A percentile compares a stretch with the other conserved stretches of the same genome.
These are phyloP conservation scores for Aspergillus clavatus DNA, from an alignment of 2,329 filamentous ascomycete species.

Conservation along the genomic window DNA sequence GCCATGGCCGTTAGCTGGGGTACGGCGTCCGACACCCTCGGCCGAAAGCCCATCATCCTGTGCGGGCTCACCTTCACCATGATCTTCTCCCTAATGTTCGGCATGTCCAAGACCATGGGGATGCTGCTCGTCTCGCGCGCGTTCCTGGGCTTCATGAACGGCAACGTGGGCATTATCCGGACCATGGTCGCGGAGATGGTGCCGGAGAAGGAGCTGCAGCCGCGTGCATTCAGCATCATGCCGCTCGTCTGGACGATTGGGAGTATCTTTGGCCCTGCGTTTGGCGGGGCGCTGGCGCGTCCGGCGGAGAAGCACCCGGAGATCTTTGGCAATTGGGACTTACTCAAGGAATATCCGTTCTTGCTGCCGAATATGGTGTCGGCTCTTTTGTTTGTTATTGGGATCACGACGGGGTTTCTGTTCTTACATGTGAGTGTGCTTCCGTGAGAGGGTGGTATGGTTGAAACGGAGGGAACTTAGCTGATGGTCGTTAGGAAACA, in stretches of 20 bases:
- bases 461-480: background rate
- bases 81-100: conserved; percentile 74
- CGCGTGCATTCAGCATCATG: conserved; percentile 88
- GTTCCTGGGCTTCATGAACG: conserved; percentile 78
- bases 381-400: conserved; percentile 70
- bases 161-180: conserved; percentile 88
- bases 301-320: conserved; percentile 69
- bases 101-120: conserved; percentile 69
- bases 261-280: conserved; percentile 78
- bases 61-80: conserved; percentile 71
- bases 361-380: conserved; percentile 77
- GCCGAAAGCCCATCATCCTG: conserved; percentile 78
- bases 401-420: conserved; percentile 66
- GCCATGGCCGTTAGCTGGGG: conserved; percentile 71
- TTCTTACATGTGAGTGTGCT: conserved; percentile 62
- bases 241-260: conserved; percentile 85
- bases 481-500: conserved; percentile 60
- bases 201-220: conserved; percentile 78
- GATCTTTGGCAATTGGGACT: conserved; percentile 61
- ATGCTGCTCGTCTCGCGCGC: conserved; percentile 77
- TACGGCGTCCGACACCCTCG: conserved; percentile 68
- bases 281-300: conserved; percentile 81
- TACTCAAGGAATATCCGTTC: conserved; percentile 76
- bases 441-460: too few species aligned
- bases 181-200: conserved; percentile 94